Evolutionary conservation across 306 rosid species (phyloP), one percentile per base, ranked within the genome.

Genomic region (Glycine soja): DNA sequence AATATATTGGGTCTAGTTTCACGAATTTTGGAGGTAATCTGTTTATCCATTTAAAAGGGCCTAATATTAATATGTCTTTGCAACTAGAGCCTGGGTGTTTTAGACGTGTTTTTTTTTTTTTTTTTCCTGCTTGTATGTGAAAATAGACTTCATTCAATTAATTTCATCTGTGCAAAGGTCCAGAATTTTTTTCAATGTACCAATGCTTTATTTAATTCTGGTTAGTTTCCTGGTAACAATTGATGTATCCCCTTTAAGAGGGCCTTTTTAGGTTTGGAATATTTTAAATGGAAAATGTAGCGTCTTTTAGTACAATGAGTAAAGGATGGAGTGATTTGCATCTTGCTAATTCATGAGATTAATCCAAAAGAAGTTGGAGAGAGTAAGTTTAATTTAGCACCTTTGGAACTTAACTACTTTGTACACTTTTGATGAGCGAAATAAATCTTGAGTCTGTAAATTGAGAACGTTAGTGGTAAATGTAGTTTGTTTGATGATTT

Each of bases 401-500:
- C 42, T 19, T 14, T 30, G 51, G 54, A 77, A 77, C 45, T 11
- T 24, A 34, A 53, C 54, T n/a, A 38, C 32, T 45, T 15, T 79
- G 5, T 30, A 11, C 63, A 54, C 30, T 64, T 34, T 34, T 48
- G 15, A 16, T 66, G 45, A 58, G 61, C 18, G 64, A 77, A 63
- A 71, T 24, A 15, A 57, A 64, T 77, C 48, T 65, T 14, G 16
- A 50, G 40, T 48, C 16, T 57, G 34, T 81, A 56, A 48, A 50
- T 58, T 51, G 32, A 19, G 50, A 69, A 73, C 70, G 10, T 16
- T 51, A n/a, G 15, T 57, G 70, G 50, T 3, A 15, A 59, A 18
- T 66, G 57, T 52, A 24, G 40, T 72, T 81, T 24, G 16, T 16
- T 18, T 13, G 51, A 75, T 66, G 67, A n/a, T 76, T 80, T 72